These are phyloP conservation scores for Crucibulum laeve DNA, from an alignment of 768 basidiomycete genomes.

Conservation along the genomic window DNA sequence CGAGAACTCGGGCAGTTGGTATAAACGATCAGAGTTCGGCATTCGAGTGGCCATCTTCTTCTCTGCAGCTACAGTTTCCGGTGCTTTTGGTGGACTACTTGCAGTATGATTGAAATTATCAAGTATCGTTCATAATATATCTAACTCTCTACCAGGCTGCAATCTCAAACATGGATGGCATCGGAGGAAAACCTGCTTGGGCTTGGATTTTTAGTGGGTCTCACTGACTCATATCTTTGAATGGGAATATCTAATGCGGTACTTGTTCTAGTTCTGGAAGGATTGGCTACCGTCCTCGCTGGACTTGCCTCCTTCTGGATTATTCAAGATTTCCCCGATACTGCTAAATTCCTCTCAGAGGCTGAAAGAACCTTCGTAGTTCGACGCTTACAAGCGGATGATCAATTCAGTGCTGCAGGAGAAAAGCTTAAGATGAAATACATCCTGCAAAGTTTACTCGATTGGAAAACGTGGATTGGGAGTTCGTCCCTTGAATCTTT, in stretches of 20 bases:
- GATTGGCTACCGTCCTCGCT: conserved; percentile 63
- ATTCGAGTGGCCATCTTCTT: conserved; percentile 66
- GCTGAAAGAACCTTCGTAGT: conserved; percentile 64
- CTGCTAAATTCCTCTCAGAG: conserved; percentile 72
- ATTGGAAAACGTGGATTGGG: conserved; percentile 72
- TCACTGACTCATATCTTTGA: no score
- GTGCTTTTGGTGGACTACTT: conserved; percentile 77
- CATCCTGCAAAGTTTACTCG: conserved; percentile 52
- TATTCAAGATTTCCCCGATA: conserved; percentile 81
- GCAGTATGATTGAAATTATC: conserved; percentile 38
- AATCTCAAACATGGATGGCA: conserved; percentile 68
- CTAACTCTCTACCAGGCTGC: conserved; percentile 33
- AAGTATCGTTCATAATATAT: not conserved
- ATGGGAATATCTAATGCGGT: no score
- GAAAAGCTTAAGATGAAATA: conserved; percentile 56
- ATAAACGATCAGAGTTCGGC: conserved; percentile 73
- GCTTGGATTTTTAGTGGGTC: conserved; percentile 69
- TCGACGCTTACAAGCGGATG: conserved; percentile 59
- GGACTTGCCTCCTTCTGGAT: conserved; percentile 68
- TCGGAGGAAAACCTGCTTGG: conserved; percentile 63
- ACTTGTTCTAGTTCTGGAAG: conserved; percentile 61
- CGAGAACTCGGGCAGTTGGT: conserved; percentile 29
- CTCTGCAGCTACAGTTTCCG: conserved; percentile 74
- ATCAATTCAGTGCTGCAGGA: conserved; percentile 71
- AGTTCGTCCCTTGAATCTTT: no score